A percentile compares a stretch with the other conserved stretches of the same genome.
phyloP scores from a whole-genome alignment of 345 rosid genomes.

The Odontarrhena argentea region DNA sequence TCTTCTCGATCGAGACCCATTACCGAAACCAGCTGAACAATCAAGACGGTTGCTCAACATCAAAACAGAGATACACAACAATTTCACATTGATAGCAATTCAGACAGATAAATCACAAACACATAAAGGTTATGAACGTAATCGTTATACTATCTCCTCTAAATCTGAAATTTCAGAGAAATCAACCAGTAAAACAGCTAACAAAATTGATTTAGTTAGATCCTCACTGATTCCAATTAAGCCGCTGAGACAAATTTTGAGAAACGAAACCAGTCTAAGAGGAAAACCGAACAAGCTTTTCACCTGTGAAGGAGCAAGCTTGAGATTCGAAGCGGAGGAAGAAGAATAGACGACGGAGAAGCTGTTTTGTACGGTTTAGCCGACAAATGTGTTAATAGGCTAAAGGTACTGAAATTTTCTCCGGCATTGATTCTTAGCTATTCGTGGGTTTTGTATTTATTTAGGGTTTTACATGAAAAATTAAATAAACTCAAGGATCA shows the following conservation, averaged over 20 bases:
- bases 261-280: constrained; percentile 10
- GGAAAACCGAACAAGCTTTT: constrained; percentile 9
- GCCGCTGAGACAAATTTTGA: not conserved
- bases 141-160: not conserved
- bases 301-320: constrained; percentile 19
- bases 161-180: constrained; percentile 1
- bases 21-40: not conserved
- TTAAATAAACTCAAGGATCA: no score
- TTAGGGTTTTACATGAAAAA: no score
- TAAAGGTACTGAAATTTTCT: not conserved
- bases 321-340: not conserved
- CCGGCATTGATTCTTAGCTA: no score
- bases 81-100: not conserved
- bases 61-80: constrained; percentile 3
- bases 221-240: not conserved
- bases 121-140: not conserved
- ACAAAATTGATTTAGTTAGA: not conserved
- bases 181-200: not conserved
- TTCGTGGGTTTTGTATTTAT: no score
- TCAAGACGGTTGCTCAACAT: not conserved
- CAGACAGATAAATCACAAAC: not conserved
- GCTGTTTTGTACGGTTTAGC: constrained; percentile 20
- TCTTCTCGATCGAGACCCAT: no score
- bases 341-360: constrained; percentile 7
- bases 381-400: constrained; percentile 1